Evolutionary conservation across 2,329 filamentous ascomycete species (phyloP).

Genomic region (Triangularia verruculosa): DNA sequence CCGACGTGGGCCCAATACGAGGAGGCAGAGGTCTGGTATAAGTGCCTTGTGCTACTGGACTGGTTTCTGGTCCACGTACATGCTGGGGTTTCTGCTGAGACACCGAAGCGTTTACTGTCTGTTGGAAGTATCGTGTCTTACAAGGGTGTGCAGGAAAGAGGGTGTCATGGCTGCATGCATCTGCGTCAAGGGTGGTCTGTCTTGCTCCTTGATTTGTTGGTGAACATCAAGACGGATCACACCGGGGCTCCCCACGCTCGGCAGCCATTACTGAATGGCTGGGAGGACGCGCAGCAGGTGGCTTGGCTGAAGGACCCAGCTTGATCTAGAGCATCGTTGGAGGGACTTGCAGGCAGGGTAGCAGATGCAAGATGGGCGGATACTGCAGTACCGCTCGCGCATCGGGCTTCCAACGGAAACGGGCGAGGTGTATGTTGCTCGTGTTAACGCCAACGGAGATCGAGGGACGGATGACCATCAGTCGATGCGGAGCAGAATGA

Average conservation of each 20-base stretch:
- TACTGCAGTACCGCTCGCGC: not conserved
- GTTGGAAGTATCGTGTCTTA: not conserved
- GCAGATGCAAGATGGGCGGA: not conserved
- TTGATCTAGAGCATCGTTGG: not conserved
- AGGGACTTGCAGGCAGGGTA: not conserved
- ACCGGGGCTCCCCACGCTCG: not conserved
- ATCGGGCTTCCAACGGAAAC: not conserved
- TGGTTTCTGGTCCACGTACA: not conserved
- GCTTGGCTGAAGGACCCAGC: not conserved
- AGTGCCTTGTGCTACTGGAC: not conserved
- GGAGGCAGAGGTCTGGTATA: not conserved
- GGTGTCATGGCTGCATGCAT: not conserved
- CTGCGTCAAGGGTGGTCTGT: not conserved
- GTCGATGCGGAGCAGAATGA: not conserved
- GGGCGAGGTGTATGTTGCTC: not conserved
- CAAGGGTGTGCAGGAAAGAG: not conserved
- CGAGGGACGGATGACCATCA: not conserved
- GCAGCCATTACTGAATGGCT: not conserved
- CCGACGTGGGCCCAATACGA: not conserved
- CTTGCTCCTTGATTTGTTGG: constrained; percentile 6
- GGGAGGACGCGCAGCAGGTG: not conserved
- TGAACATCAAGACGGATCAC: constrained; percentile 2
- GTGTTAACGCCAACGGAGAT: not conserved
- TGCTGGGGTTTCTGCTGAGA: not conserved
- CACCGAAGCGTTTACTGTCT: not conserved